Evolutionary conservation across 2,329 filamentous ascomycete species (phyloP), one percentile per base, ranked within the genome.

Genomic region (Furcasterigmium furcatum): DNA sequence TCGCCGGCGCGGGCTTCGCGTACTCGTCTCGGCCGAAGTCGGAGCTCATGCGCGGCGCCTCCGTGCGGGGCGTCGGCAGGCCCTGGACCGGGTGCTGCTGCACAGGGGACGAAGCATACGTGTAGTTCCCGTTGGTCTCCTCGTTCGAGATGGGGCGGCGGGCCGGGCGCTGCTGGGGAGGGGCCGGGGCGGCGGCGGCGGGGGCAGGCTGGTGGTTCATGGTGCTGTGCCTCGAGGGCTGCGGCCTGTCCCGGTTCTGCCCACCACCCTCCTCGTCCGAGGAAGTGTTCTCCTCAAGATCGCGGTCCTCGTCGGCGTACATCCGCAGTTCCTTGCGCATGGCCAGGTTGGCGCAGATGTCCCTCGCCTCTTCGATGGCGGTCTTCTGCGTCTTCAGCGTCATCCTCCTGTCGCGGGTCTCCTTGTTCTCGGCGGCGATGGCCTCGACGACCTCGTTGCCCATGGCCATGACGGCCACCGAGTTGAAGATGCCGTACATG

Each of bases 361-460:
- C 69, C 43, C 68, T 68, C 22, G 73, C 73, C 49, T 77, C 73
- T 35, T 76, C 72, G 42, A 77, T 76, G 2, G 73, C 72, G 50
- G 66, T 63, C 63, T 73, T 75, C 55, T 76, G 73, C 16, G 58
- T 54, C 60, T 73, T 74, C 44, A 77, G 65, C 1, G 68, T 62
- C 50, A 70, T 60, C 43, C 74, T 67, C n/a, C 72, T 62, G 24
- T 77, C 73, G 5, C 74, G 63, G 1, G 73, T 76, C 59, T 75
- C 72, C 63, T 74, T 75, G 55, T 76, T 76, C 61, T 77, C 74
- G 1, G 73, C 72, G 0, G 73, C 73, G 41, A 77, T 77, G 25
- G 67, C 70, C 56, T 77, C 73, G 29, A 77, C 67, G 5, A 65
- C 65, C 4, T 61, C 47, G 46, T 71, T 66, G 19, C 53, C 60